Base-by-base conservation (phyloP, 202 grass and related monocot species). In the Panicum virgatum region DNA sequence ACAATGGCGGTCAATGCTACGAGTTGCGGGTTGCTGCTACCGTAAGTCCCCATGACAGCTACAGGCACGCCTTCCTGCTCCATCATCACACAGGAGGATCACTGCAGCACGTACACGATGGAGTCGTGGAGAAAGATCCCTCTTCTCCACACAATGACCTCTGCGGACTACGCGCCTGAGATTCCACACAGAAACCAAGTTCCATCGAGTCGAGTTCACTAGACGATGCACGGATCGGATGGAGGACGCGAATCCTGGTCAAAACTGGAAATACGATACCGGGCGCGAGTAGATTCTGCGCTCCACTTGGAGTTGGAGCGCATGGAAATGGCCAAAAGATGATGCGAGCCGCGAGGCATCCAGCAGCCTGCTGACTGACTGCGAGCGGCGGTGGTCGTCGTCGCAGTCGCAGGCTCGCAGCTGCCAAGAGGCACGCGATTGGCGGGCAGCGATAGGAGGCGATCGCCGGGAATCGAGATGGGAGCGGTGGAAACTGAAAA, bases 341-440 rank as follows among this genome's bases (percentile, higher is more conserved):
- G 73, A 76, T 20, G 62, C 34, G 62, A 42, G 36, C 39, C 12
- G 20, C 32, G 40, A 44, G 65, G 65, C 38, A 15, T 40, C 66
- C 64, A 1, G 4, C 48, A 9, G 43, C 19, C 47, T 20, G 16
- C 32, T 20, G 40, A 4, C 66, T 57, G 50, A 27, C 20, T 5
- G 54, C 37, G 12, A 42, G 30, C 47, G 6, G 14, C 1, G 12
- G 67, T 34, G 12, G 3, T 47, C 14, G 47, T 38, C 29, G 45
- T 40, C 62, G 48, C 47, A 4, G 78, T 56, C 25, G 57, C 36
- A 77, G 62, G 2, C 64, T 56, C 25, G 57, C 36, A 77, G 62
- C 56, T 29, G 81, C 82, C 76, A 88, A 83, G 54, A 82, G 34
- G 9, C 7, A 62, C 76, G 54, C 45, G 30, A 84, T 69, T 68